phyloP scores from a whole-genome alignment of 345 rosid species.

The Cardamine chenopodiifolia region DNA sequence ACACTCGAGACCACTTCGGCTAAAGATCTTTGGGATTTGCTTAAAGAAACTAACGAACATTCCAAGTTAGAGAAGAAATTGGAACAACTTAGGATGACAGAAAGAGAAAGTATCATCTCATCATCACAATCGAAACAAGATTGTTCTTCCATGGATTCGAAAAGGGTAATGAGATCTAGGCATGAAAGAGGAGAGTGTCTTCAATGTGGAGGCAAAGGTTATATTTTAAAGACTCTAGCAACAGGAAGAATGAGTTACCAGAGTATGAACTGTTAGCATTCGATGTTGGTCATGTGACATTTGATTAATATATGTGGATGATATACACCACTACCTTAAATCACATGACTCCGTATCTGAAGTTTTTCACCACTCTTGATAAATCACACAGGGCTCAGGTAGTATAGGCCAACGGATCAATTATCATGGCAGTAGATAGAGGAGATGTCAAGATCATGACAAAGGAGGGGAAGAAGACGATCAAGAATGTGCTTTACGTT shows the following conservation, averaged over 20 bases:
- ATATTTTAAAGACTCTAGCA: not conserved
- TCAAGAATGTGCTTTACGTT: slow-evolving; percentile 19
- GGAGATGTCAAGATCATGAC: slow-evolving; percentile 1
- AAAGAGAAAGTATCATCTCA: not conserved
- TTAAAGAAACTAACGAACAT: not conserved
- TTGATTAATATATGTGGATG: slow-evolving; percentile 8
- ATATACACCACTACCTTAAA: not conserved
- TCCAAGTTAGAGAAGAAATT: not conserved
- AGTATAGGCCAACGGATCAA: no score
- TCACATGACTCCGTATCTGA: not conserved
- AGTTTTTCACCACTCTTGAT: not conserved
- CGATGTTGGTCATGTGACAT: not conserved
- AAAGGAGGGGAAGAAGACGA: not conserved
- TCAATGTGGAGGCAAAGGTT: not conserved
- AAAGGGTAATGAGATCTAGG: not conserved
- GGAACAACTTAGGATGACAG: not conserved
- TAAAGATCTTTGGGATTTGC: not conserved
- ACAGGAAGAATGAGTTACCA: not conserved
- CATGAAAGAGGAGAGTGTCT: not conserved
- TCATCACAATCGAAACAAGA: not conserved
- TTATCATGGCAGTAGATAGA: not conserved
- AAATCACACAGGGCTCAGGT: not conserved
- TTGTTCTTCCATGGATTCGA: not conserved
- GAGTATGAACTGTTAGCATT: not conserved
- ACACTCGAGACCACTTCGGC: not conserved